Percentiles rank a stretch among this genome's conserved stretches.
phyloP scores from a whole-genome alignment of 164 flowering plant species.

The Kalanchoe fedtschenkoi region DNA sequence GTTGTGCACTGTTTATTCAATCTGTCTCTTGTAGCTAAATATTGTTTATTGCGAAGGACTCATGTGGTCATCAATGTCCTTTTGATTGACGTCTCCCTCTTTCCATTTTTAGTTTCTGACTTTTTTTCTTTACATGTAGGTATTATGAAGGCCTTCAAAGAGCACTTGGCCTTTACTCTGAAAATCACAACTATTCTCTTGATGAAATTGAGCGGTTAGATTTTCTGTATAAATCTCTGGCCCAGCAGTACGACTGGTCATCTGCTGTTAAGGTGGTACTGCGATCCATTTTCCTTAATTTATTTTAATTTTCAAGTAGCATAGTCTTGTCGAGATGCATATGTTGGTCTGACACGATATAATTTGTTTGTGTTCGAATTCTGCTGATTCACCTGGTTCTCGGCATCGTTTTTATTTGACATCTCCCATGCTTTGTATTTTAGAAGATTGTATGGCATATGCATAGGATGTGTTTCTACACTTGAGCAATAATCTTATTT shows the following conservation, averaged over 20 bases:
- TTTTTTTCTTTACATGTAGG: constrained; percentile 24
- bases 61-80: too few species aligned
- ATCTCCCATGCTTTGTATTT: neutral
- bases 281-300: neutral
- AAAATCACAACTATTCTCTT: constrained; percentile 42
- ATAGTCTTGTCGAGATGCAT: neutral
- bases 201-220: constrained; percentile 60
- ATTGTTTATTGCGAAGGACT: too few species aligned
- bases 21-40: neutral
- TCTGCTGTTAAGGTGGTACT: constrained; percentile 89
- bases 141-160: constrained; percentile 93
- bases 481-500: too few species aligned
- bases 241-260: constrained; percentile 67
- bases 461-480: too few species aligned
- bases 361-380: too few species aligned
- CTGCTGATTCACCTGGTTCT: neutral
- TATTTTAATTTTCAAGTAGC: neutral
- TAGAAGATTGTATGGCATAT: neutral
- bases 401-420: neutral
- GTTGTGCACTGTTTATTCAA: neutral
- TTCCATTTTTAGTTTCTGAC: neutral
- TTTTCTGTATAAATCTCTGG: constrained; percentile 60
- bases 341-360: neutral
- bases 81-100: too few species aligned
- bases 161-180: constrained; percentile 57